These are phyloP conservation scores for Russula vinacea DNA, from an alignment of 768 basidiomycete species.

Conservation along the genomic window DNA sequence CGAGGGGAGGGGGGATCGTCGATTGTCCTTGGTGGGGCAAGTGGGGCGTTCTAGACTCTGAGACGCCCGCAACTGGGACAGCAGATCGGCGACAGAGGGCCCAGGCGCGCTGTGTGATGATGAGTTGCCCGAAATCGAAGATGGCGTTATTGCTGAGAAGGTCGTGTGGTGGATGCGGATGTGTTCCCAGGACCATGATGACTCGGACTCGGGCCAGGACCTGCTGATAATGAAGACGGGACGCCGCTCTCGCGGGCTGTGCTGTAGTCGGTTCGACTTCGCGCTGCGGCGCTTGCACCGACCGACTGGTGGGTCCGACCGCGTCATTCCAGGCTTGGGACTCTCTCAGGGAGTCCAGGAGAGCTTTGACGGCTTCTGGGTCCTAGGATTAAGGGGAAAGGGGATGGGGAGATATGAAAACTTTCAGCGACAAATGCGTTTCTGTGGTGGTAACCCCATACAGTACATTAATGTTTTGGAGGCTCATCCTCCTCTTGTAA, in stretches of 20 bases:
- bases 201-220: neutral
- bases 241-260: neutral
- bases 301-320: constrained; percentile 30
- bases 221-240: neutral
- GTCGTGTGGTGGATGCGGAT: neutral
- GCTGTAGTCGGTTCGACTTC: constrained; percentile 12
- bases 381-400: constrained; percentile 13
- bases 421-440: neutral
- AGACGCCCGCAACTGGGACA: constrained; percentile 24
- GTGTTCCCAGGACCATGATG: constrained; percentile 1
- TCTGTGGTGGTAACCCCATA: constrained; percentile 1
- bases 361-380: constrained; percentile 49
- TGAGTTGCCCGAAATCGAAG: constrained; percentile 10
- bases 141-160: constrained; percentile 3
- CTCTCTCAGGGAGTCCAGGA: constrained; percentile 63
- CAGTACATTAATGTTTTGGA: constrained; percentile 22
- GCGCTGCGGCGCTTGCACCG: neutral
- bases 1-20: neutral
- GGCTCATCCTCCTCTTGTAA: constrained; percentile 12
- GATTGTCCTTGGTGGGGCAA: neutral
- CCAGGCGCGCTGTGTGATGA: constrained; percentile 18
- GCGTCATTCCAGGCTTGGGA: constrained; percentile 70
- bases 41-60: neutral
- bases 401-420: neutral
- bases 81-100: constrained; percentile 28